Base-by-base conservation (phyloP, 2,329 filamentous ascomycete species). In the Raffaelea albimanens region DNA sequence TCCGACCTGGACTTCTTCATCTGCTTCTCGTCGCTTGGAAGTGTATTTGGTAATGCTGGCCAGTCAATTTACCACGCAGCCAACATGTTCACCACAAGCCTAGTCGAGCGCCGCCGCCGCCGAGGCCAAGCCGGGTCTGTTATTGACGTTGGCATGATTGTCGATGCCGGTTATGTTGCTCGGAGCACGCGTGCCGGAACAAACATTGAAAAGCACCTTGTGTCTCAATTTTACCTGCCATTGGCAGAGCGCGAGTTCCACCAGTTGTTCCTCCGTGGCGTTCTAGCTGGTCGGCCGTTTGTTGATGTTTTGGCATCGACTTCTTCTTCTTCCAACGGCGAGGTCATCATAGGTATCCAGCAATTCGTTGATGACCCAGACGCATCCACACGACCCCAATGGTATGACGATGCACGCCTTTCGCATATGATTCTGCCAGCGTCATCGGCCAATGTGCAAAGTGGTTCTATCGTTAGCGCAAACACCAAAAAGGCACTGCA, bases 41-140 rank as follows among this genome's bases (percentile, higher is more conserved):
- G 23, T 19, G 46, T 58, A 3, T 33, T 50, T 3, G 60, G 60
- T n/a, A 55, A 57, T 33, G 19, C 18, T 22, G 55, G 54, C 18
- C 69, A 75, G 53, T 48, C 59, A 3, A 68, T 65, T 50, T 74
- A 74, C 50, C 51, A 56, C 2, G 64, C 66, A 0, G 67, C 64
- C 2, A 71, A 71, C 50, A 48, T 48, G 8, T 72, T 61, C 52
- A 63, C 70, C 58, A 48, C 51, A 3, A 50, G 49, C 2, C 54
- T 73, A 0, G 62, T 57, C 1, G 40, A 48, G 0, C 52, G 64
- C 4, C 55, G 69, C 5, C 49, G 61, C 0, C 51, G 50, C 5
- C 57, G 60, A 2, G 67, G 68, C 0, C 45, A 65, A 1, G 58
- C 59, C 13, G 67, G 52, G 0, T 63, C 61, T 3, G 53, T 57